Evolutionary conservation across 306 rosid species (phyloP).

Genomic region (Malus asiatica): DNA sequence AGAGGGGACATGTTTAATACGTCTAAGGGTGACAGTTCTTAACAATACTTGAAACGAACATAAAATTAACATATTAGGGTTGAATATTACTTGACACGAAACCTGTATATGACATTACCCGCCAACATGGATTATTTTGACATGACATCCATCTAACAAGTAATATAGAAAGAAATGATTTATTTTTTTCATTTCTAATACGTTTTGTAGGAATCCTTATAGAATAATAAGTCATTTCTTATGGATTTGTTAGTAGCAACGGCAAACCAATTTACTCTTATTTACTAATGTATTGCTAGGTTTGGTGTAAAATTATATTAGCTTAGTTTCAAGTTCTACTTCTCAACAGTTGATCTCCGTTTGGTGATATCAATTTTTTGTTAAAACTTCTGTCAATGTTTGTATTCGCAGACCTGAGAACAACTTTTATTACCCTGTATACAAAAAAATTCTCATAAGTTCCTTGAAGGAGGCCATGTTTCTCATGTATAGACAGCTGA

Average conservation of each 20-base stretch:
- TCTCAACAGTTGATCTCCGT: neutral
- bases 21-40: neutral
- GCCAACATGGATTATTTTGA: neutral
- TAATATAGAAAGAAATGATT: neutral
- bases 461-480: neutral
- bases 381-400: neutral
- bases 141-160: neutral
- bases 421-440: neutral
- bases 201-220: neutral
- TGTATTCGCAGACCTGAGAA: neutral
- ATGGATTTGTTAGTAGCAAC: neutral
- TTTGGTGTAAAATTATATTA: too few relatives aligned
- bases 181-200: neutral
- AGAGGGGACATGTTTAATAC: too few relatives aligned
- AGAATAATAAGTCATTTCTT: neutral
- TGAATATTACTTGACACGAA: neutral
- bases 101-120: neutral
- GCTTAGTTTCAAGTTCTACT: neutral
- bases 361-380: neutral
- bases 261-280: neutral
- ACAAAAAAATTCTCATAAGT: neutral
- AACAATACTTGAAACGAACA: neutral
- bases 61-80: neutral
- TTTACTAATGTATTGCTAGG: neutral
- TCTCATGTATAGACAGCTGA: neutral